Conservation (phyloP, 169 alveolate species). For the Plasmodium adleri region DNA sequence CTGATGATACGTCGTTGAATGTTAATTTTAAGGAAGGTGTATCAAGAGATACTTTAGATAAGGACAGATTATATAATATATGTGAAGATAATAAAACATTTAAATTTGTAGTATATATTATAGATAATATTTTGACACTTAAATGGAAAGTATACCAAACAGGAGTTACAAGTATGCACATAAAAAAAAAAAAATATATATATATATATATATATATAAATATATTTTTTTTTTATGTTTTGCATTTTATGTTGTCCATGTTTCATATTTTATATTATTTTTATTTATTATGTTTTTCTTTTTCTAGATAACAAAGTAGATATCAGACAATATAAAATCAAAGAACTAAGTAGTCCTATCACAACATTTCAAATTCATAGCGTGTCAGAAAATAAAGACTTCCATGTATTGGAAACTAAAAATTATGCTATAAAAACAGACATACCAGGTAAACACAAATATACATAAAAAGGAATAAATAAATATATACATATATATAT, state of each 20-base stretch:
- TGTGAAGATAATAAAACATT: neutral
- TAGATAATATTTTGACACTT: constrained; percentile 1
- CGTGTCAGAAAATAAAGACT: neutral
- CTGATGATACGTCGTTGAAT: too few relatives aligned
- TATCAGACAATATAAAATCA: constrained; percentile 14
- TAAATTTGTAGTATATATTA: constrained; percentile 1
- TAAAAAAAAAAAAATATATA: neutral
- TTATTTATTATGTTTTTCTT: neutral
- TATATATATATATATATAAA: too few relatives aligned
- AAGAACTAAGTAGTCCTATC: constrained; percentile 23
- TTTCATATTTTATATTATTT: too few relatives aligned
- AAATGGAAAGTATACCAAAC: constrained; percentile 4
- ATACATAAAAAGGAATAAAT: too few relatives aligned
- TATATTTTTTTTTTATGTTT: too few relatives aligned
- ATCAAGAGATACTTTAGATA: too few relatives aligned
- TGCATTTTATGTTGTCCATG: too few relatives aligned
- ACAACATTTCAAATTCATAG: constrained; percentile 43
- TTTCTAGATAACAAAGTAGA: neutral
- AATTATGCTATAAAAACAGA: constrained; percentile 16
- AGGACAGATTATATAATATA: neutral
- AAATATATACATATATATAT: too few relatives aligned
- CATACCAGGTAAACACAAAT: constrained; percentile 30
- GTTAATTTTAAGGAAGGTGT: too few relatives aligned
- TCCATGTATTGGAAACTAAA: constrained; percentile 11
- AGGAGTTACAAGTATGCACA: neutral